These are phyloP conservation scores for Penicillium cinerascens DNA, from an alignment of 495 filamentous ascomycete genomes.

Conservation along the genomic window DNA sequence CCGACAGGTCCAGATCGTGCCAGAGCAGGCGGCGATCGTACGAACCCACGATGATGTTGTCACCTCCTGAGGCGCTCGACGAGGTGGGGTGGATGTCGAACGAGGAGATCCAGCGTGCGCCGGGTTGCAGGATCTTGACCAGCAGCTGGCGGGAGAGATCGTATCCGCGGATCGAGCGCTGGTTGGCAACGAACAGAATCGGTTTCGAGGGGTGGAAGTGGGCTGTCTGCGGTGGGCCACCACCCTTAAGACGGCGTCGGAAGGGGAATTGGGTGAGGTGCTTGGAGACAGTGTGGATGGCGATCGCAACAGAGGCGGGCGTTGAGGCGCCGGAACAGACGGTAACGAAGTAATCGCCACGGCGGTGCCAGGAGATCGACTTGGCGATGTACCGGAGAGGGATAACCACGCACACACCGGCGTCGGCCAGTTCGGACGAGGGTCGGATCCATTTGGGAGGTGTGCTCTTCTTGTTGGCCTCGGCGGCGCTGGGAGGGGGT, in stretches of 20 bases:
- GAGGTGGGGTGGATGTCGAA: slow-evolving; percentile 84
- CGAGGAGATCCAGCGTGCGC: slow-evolving; percentile 90
- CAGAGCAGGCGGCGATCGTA: slow-evolving; percentile 93
- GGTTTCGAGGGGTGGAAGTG: slow-evolving; percentile 93
- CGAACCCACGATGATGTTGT: slow-evolving; percentile 88
- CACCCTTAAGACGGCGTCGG: slow-evolving; percentile 67
- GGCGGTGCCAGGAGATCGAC: slow-evolving; percentile 90
- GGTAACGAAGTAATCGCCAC: slow-evolving; percentile 91
- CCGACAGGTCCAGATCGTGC: slow-evolving; percentile 93
- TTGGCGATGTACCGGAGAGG: slow-evolving; percentile 82
- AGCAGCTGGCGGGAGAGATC: slow-evolving; percentile 86
- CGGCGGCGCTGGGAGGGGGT: slow-evolving; percentile 54
- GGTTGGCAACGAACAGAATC: slow-evolving; percentile 93
- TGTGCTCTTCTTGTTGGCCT: slow-evolving; percentile 64
- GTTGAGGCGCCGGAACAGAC: slow-evolving; percentile 73
- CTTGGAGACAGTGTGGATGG: slow-evolving; percentile 92
- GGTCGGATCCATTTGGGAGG: slow-evolving; percentile 82
- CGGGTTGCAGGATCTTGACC: slow-evolving; percentile 86
- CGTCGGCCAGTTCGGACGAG: slow-evolving; percentile 63
- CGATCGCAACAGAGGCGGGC: slow-evolving; percentile 66
- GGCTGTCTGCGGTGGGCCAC: slow-evolving; percentile 80
- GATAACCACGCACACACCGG: slow-evolving; percentile 71
- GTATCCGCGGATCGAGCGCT: slow-evolving; percentile 85
- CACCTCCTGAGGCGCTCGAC: slow-evolving; percentile 58
- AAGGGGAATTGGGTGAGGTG: slow-evolving; percentile 94